phyloP scores from a whole-genome alignment of 2,329 filamentous ascomycete species.

The Chaetothyriales sp. region DNA sequence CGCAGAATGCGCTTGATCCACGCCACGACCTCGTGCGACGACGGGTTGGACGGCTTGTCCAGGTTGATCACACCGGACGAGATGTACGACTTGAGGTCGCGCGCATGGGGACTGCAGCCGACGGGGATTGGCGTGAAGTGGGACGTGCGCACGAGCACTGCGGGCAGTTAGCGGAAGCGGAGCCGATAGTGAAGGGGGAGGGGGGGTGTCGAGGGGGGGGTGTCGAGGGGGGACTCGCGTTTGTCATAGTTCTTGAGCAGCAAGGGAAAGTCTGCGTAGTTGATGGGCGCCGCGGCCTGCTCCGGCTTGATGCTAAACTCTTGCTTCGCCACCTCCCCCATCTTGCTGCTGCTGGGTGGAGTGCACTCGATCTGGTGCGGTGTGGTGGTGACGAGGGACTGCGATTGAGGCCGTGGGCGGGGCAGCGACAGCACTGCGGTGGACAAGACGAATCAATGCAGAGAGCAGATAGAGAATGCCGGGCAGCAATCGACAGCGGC shows the following conservation, averaged over 20 bases:
- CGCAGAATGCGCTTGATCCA: constrained; percentile 97
- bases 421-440: background rate
- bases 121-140: constrained; percentile 95
- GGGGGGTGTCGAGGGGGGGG: constrained; percentile 3
- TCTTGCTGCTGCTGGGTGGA: constrained; percentile 22
- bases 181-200: background rate
- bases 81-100: constrained; percentile 94
- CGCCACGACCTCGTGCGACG: constrained; percentile 94
- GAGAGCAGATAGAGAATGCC: background rate
- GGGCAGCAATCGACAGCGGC: background rate
- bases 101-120: constrained; percentile 79
- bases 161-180: constrained; percentile 1
- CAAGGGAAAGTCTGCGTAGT: constrained; percentile 84
- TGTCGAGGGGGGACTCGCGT: constrained; percentile 42
- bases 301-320: constrained; percentile 89
- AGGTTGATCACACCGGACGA: constrained; percentile 97
- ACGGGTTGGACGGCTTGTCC: constrained; percentile 94
- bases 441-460: background rate
- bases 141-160: constrained; percentile 81
- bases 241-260: constrained; percentile 93
- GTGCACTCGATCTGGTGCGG: constrained; percentile 37
- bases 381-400: constrained; percentile 9
- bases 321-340: constrained; percentile 10
- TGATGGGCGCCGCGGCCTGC: constrained; percentile 59
- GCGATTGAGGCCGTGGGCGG: background rate